Base-by-base conservation (phyloP, 805 yeast species). In the Scheffersomyces lignosus region DNA sequence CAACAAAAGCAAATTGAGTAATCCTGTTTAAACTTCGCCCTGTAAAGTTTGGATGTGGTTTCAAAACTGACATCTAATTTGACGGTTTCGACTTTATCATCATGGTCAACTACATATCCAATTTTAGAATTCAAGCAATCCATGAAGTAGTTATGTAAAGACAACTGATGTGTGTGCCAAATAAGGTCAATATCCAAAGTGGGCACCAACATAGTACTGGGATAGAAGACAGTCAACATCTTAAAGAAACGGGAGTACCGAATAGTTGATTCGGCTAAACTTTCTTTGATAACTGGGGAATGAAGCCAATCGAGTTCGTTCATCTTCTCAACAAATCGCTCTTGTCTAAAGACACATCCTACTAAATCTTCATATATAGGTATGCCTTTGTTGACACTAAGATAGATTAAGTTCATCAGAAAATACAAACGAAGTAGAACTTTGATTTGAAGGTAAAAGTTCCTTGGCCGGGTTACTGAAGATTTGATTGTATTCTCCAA, bases 1-100 rank as follows among this genome's bases (percentile, higher is more conserved):
- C 35, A 32, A 29, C 51, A 47, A 14, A 36, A 32, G 24, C 51
- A 47, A 10, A 34, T n/a, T 22, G 33, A 34, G 27, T 44, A 47
- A 14, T 42, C 47, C 12, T 33, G 38, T 9, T 30, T 18, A 31
- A 23, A 44, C 25, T 8, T 20, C 26, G 23, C 26, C 23, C 27
- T 37, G 30, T 44, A 48, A 8, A 38, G n/a, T 15, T 18, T 20
- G 6, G 43, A 36, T n/a, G 52, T 45, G 5, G 35, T 26, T 9
- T 38, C 37, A 16, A 43, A 48, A 20, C 9, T 7, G 9, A 10
- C 7, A 20, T 20, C 24, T 20, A 20, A 10, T 20, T 10, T 20
- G 7, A 20, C 24, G 7, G 24, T 20, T 20, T 20, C 24, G 10
- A 20, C 24, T 10, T 20, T 20, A 20, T 20, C 24, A 20, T 20